A percentile compares a stretch with the other conserved stretches of the same genome.
Evolutionary conservation across 495 filamentous ascomycete genomes (phyloP).

Genomic region (Penicillium cataractarum): DNA sequence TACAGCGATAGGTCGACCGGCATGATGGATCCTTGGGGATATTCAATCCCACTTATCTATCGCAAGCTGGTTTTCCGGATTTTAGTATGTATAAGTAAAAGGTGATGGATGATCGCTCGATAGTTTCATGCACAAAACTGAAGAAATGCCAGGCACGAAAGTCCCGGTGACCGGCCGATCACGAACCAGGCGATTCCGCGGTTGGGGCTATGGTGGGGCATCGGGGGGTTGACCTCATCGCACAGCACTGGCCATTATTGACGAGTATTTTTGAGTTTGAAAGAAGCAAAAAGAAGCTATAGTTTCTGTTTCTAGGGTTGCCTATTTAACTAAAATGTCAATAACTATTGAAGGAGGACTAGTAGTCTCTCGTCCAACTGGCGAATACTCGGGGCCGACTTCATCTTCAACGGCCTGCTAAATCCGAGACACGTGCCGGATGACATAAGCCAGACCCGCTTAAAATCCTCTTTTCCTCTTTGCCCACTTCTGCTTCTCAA

Average conservation of each 20-base stretch:
- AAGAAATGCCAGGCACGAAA: not conserved
- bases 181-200: slow-evolving; percentile 18
- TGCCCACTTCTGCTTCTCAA: slow-evolving; percentile 10
- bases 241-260: slow-evolving; percentile 4
- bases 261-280: not conserved
- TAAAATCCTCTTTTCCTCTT: slow-evolving; percentile 20
- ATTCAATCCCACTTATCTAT: not conserved
- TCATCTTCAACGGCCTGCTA: slow-evolving; percentile 6
- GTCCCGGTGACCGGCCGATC: slow-evolving; percentile 5
- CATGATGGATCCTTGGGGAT: slow-evolving; percentile 23
- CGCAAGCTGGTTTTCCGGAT: too few species aligned
- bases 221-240: slow-evolving; percentile 19
- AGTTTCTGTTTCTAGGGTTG: too few species aligned
- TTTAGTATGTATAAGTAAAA: not conserved
- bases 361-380: not conserved
- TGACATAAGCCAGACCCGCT: slow-evolving; percentile 27
- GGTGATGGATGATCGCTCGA: not conserved
- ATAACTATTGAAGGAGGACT: too few species aligned
- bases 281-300: not conserved
- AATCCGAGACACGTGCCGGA: slow-evolving; percentile 31
- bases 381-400: not conserved
- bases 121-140: slow-evolving; percentile 5
- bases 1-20: slow-evolving; percentile 70
- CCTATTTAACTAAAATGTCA: too few species aligned
- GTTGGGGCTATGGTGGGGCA: slow-evolving; percentile 29